A percentile compares a stretch with the other conserved stretches of the same genome.
These are phyloP conservation scores for Mycogone perniciosa DNA, from an alignment of 2,329 filamentous ascomycete species.

Conservation along the genomic window DNA sequence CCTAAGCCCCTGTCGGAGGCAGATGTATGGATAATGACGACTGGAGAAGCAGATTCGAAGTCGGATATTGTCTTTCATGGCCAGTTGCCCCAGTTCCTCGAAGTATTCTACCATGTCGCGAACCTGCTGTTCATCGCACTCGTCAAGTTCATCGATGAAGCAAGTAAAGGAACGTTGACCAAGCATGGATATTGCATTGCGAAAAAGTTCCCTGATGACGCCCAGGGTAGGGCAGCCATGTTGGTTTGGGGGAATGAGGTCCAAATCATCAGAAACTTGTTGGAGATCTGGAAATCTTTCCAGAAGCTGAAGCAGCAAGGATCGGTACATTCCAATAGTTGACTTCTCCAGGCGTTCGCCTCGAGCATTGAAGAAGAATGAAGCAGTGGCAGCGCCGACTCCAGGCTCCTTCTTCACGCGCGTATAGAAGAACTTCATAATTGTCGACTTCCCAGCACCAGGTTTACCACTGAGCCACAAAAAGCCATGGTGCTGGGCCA, in stretches of 20 bases:
- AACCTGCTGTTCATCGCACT: constrained; percentile 36
- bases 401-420: neutral
- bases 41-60: constrained; percentile 40
- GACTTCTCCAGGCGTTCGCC: constrained; percentile 39
- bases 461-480: constrained; percentile 13
- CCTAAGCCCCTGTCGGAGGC: constrained; percentile 19
- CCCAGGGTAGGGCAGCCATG: neutral
- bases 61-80: neutral
- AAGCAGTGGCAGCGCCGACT: neutral
- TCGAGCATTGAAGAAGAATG: constrained; percentile 47
- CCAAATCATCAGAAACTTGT: neutral
- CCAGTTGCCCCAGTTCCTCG: constrained; percentile 28
- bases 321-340: constrained; percentile 42
- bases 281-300: constrained; percentile 19
- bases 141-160: constrained; percentile 39
- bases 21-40: constrained; percentile 41
- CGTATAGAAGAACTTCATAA: constrained; percentile 10
- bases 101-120: constrained; percentile 38
- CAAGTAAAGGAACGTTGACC: constrained; percentile 10
- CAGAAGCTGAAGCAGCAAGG: constrained; percentile 38
- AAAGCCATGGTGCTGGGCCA: constrained; percentile 7
- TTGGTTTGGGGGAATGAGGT: neutral
- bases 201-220: neutral
- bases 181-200: neutral
- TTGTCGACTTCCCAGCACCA: constrained; percentile 12